These are phyloP conservation scores for Papiliotrema fonsecae DNA, from an alignment of 1,284 basidiomycete species.

Conservation along the genomic window DNA sequence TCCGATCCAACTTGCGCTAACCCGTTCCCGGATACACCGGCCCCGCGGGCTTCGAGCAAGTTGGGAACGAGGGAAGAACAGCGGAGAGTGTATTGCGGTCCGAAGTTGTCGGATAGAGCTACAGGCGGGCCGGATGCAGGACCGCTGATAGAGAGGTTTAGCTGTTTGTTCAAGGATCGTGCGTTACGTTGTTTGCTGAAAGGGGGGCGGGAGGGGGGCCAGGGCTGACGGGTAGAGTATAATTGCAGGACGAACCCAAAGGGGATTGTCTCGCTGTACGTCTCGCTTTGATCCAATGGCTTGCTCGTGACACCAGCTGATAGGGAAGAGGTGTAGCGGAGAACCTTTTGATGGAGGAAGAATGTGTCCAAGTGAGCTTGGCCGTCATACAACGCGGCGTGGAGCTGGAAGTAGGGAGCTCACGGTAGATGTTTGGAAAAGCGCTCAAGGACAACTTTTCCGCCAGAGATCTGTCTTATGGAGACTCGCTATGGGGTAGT, in stretches of 20 bases:
- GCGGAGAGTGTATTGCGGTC: constrained; percentile 36
- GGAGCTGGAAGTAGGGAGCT: not conserved
- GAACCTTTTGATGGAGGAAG: constrained; percentile 46
- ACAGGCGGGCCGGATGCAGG: constrained; percentile 45
- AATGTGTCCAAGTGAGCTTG: constrained; percentile 36
- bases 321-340: constrained; percentile 45
- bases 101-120: constrained; percentile 38
- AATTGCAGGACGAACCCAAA: constrained; percentile 40
- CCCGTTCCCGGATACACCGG: constrained; percentile 23
- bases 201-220: not conserved
- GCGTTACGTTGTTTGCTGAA: constrained; percentile 10
- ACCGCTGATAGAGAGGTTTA: constrained; percentile 44
- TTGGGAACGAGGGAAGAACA: constrained; percentile 34
- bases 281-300: not conserved
- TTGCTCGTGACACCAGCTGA: not conserved
- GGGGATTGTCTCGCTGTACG: constrained; percentile 46
- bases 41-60: constrained; percentile 14
- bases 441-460: constrained; percentile 35
- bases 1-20: constrained; percentile 9
- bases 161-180: constrained; percentile 45
- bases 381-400: no score
- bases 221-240: constrained; percentile 25
- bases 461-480: constrained; percentile 35
- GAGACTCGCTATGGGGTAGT: constrained; percentile 44
- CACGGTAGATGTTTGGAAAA: constrained; percentile 32